A percentile compares a stretch with the other conserved stretches of the same genome.
Conservation (phyloP, 441 rosid genomes). For the Hura crepitans region DNA sequence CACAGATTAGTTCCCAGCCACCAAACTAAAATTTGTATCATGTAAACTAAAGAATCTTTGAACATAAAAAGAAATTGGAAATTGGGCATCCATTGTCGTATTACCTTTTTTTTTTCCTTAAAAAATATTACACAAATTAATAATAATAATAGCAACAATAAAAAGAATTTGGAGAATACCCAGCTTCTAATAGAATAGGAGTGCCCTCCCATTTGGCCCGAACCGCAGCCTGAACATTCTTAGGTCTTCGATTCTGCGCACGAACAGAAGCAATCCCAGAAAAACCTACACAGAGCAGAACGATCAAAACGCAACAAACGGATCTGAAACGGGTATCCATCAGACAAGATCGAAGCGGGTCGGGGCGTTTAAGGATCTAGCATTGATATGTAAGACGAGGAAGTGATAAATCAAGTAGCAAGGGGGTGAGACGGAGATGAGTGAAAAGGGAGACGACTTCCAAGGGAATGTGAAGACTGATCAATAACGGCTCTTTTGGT, state of each 20-base stretch:
- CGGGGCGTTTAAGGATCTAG: conserved; percentile 25
- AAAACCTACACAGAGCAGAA: conserved; percentile 40
- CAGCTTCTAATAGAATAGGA: conserved; percentile 93
- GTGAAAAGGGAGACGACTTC: conserved; percentile 11
- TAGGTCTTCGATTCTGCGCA: conserved; percentile 70
- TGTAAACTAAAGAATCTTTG: background rate
- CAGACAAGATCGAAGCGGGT: background rate
- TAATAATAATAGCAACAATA: background rate
- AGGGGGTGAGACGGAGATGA: background rate
- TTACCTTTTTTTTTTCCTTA: background rate
- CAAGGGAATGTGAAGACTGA: background rate
- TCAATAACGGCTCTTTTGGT: conserved; percentile 7
- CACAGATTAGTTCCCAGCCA: background rate
- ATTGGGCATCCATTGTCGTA: background rate
- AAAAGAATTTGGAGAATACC: conserved; percentile 35
- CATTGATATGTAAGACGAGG: conserved; percentile 21
- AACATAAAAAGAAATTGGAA: background rate
- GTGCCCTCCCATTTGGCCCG: conserved; percentile 96
- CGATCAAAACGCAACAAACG: conserved; percentile 35
- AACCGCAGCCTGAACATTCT: conserved; percentile 89
- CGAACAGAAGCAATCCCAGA: conserved; percentile 36
- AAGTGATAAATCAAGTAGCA: background rate
- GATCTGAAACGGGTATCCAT: conserved; percentile 71
- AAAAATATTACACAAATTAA: background rate
- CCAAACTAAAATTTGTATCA: background rate